Base-by-base conservation (phyloP, 495 filamentous ascomycete species). In the Aspergillus heteromorphus region DNA sequence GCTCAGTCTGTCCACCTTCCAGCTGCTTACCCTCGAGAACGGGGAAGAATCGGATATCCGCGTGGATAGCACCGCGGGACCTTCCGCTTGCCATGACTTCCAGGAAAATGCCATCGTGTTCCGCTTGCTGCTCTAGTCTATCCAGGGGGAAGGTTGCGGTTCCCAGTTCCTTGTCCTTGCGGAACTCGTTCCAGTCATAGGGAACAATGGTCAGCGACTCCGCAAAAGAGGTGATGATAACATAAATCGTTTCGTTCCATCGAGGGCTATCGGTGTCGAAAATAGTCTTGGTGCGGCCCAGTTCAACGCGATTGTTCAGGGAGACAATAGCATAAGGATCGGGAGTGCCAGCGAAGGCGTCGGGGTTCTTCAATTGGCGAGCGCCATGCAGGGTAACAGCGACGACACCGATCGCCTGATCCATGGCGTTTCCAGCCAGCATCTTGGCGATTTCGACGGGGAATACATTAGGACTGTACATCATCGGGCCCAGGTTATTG, bases 361-460 rank as follows among this genome's bases (percentile, higher is more conserved):
- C 95, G 0, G 88, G 79, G 60, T 97, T 97, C 79, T 93, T 96
- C 59, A 99, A 82, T 31, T 92, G 91, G 51, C 88, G 83, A 16
- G 91, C 93, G 17, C 89, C 87, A 65, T 97, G 89, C 42, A 99
- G 78, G 17, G 91, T 97, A 54, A 99, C 77, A 14, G 91, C 91
- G 45, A 97, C 67, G 19, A 97, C 91, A 65, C 93, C 93, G 64
- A 99, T 95, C 14, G 93, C 92, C 71, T 93, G 88, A 69, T 99
- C 95, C 45, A 97, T 85, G 0, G 95, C 83, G 48, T 87, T 90
- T 54, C 93, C 93, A n/a, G 92, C 88, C 50, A 99, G 81, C 89
- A 99, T 91, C 77, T 99, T 97, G 50, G 93, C 93, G 51, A 99
- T 88, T 64, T 99, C 95, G 58, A 99, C 89, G 17, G 93, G 95